Evolutionary conservation across 352 stramenopile genomes (phyloP), one percentile per base, ranked within the genome.

Genomic region (Phytopythium sindhum): DNA sequence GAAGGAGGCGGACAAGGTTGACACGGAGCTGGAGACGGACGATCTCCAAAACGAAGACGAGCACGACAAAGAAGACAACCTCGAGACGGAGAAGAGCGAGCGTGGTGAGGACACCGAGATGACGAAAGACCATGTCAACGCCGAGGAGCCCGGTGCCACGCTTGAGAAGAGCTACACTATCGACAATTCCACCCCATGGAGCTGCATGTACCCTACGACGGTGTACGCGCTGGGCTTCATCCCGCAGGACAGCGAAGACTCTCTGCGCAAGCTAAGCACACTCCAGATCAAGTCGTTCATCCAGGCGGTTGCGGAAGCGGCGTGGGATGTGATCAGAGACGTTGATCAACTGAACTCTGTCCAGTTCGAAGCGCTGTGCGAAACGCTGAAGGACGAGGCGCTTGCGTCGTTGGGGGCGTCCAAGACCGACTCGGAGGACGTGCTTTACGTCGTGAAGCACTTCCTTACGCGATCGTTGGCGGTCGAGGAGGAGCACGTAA

Each of bases 271-370:
- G 57, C 67, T 92, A 33, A 95, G 86, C 62, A 92, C 83, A 8
- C 59, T 95, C 15, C 86, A 95, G 59, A 79, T 92, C 62, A 95
- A 93, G 67, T 88, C 86, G n/a, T 86, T 93, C 31, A 91, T 92
- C 50, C 83, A 95, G 60, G 80, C 82, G 3, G 64, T 88, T 7
- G 84, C 83, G 7, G 81, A 95, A 52, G 84, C 79, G 37, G 78
- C 78, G 14, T 90, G 77, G 77, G 77, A 81, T 11, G 82, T 88
- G 21, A 72, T 93, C 4, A 70, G 73, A 23, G 68, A 85, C 60
- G 56, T 59, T 11, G 70, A 87, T 35, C 57, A 70, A 1, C 63
- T 90, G 37, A 89, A 73, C 66, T 72, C 89, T 33, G 54, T 95
- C 31, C 73, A 93, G 62, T 90, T 93, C 60, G 84, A 95, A 61